These are phyloP conservation scores for Helicostylum pulchrum DNA, from an alignment of 192 early-diverging fungal species.

Conservation along the genomic window DNA sequence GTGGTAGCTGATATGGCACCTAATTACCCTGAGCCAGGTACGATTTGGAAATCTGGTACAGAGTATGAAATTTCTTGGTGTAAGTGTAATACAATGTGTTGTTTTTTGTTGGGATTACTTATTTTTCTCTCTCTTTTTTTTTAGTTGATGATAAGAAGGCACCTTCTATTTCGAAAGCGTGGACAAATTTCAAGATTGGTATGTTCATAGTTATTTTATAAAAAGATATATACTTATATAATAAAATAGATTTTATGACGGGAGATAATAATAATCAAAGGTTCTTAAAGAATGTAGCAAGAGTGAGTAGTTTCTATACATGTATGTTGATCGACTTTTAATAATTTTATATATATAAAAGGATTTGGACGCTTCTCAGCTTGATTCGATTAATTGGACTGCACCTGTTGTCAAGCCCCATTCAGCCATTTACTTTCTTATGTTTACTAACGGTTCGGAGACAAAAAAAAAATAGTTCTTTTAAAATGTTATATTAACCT, in stretches of 20 bases:
- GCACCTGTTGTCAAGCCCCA: constrained; percentile 30
- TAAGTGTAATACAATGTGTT: constrained; percentile 9
- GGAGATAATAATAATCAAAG: constrained; percentile 35
- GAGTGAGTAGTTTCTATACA: constrained; percentile 16
- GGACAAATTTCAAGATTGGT: constrained; percentile 36
- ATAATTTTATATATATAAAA: background rate
- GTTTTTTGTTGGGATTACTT: background rate
- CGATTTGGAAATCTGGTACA: constrained; percentile 28
- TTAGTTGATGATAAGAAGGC: constrained; percentile 19
- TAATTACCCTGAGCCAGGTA: constrained; percentile 30
- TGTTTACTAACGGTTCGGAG: constrained; percentile 33
- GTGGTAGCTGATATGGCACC: constrained; percentile 26
- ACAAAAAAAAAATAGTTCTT: background rate
- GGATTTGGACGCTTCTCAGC: constrained; percentile 21
- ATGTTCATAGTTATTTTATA: background rate
- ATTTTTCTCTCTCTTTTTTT: no score
- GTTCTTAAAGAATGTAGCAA: constrained; percentile 26
- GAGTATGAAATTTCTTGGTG: constrained; percentile 29
- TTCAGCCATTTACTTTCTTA: constrained; percentile 40
- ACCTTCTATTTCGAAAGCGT: constrained; percentile 7
- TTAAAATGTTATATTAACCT: background rate
- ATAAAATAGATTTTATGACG: constrained; percentile 38
- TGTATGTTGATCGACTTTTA: no score
- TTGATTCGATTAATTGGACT: constrained; percentile 13
- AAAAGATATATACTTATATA: background rate